These are phyloP conservation scores for Candolleomyces aberdarensis DNA, from an alignment of 768 basidiomycete species.

Conservation along the genomic window DNA sequence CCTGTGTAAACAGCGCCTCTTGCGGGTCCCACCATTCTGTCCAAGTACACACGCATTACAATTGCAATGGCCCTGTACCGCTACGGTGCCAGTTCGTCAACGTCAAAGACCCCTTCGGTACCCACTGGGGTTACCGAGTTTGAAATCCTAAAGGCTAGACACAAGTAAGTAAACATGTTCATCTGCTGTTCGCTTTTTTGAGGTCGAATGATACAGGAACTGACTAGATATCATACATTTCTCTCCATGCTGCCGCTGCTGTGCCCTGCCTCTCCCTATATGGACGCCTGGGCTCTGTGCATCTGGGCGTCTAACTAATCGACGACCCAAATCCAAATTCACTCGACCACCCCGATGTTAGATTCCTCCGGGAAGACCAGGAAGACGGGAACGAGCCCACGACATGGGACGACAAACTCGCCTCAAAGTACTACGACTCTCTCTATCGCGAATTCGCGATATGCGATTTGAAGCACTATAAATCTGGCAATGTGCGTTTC, in stretches of 20 bases:
- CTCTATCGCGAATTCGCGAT: constrained; percentile 92
- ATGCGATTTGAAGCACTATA: constrained; percentile 95
- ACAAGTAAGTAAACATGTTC: constrained; percentile 44
- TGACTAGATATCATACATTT: neutral
- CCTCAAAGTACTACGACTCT: constrained; percentile 82
- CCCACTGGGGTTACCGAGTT: constrained; percentile 54
- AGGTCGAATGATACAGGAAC: neutral
- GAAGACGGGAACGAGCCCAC: constrained; percentile 50
- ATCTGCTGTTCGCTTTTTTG: neutral
- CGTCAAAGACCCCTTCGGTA: neutral
- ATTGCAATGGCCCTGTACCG: neutral
- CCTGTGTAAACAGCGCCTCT: too few relatives aligned
- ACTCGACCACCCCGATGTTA: constrained; percentile 21
- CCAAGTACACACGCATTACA: neutral
- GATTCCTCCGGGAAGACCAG: constrained; percentile 78
- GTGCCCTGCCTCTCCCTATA: neutral
- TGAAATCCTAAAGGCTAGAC: constrained; percentile 70
- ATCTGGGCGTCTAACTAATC: neutral
- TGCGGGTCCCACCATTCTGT: too few relatives aligned
- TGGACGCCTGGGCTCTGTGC: too few relatives aligned
- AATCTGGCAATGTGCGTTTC: constrained; percentile 73
- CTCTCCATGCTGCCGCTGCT: neutral
- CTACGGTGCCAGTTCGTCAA: neutral
- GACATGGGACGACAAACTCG: constrained; percentile 81
- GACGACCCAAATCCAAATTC: neutral